phyloP scores from a whole-genome alignment of 2,329 filamentous ascomycete genomes.

The Venturia pyrina region DNA sequence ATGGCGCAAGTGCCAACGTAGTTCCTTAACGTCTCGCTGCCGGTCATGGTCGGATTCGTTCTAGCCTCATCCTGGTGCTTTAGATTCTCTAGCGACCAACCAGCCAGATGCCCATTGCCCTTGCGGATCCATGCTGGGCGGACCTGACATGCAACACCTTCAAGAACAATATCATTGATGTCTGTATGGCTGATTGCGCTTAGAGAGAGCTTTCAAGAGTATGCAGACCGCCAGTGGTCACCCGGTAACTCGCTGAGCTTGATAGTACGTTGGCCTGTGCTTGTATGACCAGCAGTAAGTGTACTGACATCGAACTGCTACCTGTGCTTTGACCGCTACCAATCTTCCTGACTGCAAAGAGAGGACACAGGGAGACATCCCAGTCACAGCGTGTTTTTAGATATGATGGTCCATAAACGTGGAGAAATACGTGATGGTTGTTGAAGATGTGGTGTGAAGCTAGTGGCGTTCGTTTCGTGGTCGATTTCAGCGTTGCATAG shows the following conservation, averaged over 20 bases:
- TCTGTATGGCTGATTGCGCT: too few relatives aligned
- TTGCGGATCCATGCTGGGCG: not conserved
- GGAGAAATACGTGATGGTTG: not conserved
- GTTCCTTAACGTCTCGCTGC: not conserved
- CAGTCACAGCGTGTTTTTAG: not conserved
- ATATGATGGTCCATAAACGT: not conserved
- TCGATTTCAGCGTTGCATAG: not conserved
- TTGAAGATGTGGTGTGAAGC: not conserved
- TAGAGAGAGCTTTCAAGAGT: too few relatives aligned
- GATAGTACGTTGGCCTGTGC: not conserved
- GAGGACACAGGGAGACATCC: not conserved
- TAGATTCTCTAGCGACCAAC: too few relatives aligned
- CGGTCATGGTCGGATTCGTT: not conserved
- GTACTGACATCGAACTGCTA: not conserved
- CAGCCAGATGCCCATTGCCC: not conserved
- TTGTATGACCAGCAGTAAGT: too few relatives aligned
- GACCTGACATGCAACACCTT: not conserved
- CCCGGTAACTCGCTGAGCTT: not conserved
- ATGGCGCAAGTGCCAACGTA: not conserved
- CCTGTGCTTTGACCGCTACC: not conserved
- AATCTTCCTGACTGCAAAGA: not conserved
- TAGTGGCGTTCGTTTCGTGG: not conserved
- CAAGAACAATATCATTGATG: not conserved
- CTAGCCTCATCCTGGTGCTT: not conserved
- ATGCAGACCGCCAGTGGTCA: not conserved